Base-by-base conservation (phyloP, 2,329 filamentous ascomycete genomes). In the Dactylonectria macrodidyma region DNA sequence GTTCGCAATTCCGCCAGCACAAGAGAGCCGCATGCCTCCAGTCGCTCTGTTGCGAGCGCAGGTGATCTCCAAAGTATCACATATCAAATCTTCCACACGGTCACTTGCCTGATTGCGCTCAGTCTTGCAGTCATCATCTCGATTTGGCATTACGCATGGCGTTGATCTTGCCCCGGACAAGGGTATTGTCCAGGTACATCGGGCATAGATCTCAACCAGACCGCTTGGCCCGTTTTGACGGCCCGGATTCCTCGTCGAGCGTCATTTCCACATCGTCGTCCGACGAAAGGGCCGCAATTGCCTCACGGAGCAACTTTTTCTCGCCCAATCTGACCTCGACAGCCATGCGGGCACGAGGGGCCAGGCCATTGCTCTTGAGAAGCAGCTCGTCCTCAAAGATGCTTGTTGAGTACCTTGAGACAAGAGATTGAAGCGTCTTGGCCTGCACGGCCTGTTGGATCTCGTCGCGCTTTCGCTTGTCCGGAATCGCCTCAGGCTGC, bases 281-380 rank as follows among this genome's bases (percentile, higher is more conserved):
- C 14, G 67, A 70, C 78, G 80, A 55, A 3, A 80, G 70, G 14
- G 80, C 73, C 11, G 68, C 72, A 66, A 87, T 83, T 1, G 90
- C 84, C 74, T 89, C 85, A 62, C 84, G 80, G 26, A 95, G 77
- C 6, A 95, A 83, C 72, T 86, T 85, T 78, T 94, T 94, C 80
- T 95, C 93, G 14, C 93, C 93, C 3, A 91, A 80, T 66, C 93
- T 87, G 41, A 95, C 91, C 58, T 88, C 82, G 24, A 90, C 75
- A 0, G 93, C 93, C 90, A 93, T 92, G 50, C 81, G 83, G 14
- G 79, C 78, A 57, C 86, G 81, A 34, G 81, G 73, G 3, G 69
- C 69, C 7, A 84, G 64, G 14, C 71, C 71, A 5, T 73, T 67
- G 2, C 64, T 65, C 11, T 75, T 66, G 22, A 86, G 75, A 0